Evolutionary conservation across 352 stramenopile species (phyloP).

Genomic region (Pythium pectinolyticum): DNA sequence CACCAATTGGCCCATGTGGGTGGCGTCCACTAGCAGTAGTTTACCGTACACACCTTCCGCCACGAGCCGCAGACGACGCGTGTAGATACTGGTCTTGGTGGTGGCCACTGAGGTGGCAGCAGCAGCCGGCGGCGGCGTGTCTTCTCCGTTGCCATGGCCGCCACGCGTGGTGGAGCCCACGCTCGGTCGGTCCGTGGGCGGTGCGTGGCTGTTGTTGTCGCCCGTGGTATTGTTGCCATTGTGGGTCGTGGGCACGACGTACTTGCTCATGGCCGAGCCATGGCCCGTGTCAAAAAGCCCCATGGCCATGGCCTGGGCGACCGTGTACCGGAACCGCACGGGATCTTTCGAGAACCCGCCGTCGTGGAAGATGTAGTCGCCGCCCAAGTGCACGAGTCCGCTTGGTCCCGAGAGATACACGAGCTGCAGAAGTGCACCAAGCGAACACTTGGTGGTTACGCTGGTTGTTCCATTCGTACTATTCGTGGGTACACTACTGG

Average conservation of each 20-base stretch:
- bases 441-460: constrained; percentile 39
- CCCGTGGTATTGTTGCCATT: no score
- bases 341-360: constrained; percentile 37
- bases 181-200: background rate
- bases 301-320: constrained; percentile 36
- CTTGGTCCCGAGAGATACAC: constrained; percentile 55
- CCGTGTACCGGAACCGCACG: constrained; percentile 35
- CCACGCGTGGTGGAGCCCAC: background rate
- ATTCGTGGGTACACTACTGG: constrained; percentile 23
- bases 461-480: constrained; percentile 17
- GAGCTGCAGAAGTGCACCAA: constrained; percentile 48
- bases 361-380: constrained; percentile 51
- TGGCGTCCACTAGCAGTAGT: constrained; percentile 41
- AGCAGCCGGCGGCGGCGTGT: no score
- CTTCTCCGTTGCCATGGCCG: no score
- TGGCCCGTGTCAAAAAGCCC: constrained; percentile 24
- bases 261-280: constrained; percentile 9
- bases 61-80: constrained; percentile 34
- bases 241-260: no score
- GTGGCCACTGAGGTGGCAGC: background rate
- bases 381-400: constrained; percentile 39
- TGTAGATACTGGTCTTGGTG: constrained; percentile 43
- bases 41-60: constrained; percentile 34
- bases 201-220: background rate
- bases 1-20: constrained; percentile 29